phyloP scores from a whole-genome alignment of 1,284 basidiomycete species.

The Cryptococcus hybrid region DNA sequence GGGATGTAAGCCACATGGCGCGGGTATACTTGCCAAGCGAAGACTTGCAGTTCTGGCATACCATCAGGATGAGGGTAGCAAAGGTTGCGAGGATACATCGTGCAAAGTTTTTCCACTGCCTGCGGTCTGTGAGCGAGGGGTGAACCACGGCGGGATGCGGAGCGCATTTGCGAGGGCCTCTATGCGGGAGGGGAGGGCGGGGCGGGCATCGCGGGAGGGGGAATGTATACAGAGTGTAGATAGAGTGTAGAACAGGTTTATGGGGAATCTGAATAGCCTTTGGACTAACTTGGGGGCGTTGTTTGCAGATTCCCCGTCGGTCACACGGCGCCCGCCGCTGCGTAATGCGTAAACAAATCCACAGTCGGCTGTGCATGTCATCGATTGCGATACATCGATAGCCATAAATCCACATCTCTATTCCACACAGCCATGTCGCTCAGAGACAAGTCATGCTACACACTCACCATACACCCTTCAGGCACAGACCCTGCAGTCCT shows the following conservation, averaged over 20 bases:
- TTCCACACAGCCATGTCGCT: constrained; percentile 27
- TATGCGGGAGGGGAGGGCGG: background rate
- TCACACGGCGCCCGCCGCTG: background rate
- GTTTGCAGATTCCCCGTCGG: no score
- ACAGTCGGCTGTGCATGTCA: no score
- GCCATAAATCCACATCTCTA: background rate
- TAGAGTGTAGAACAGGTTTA: background rate
- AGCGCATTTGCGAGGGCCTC: constrained; percentile 9
- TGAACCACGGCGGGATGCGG: constrained; percentile 31
- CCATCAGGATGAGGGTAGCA: constrained; percentile 32
- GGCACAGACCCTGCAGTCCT: constrained; percentile 19
- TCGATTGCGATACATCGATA: background rate
- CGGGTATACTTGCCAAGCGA: background rate
- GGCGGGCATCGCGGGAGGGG: background rate
- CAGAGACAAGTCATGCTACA: constrained; percentile 38
- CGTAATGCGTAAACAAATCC: no score
- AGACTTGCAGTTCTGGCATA: constrained; percentile 27
- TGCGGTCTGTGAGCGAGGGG: constrained; percentile 13
- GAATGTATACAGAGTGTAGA: background rate
- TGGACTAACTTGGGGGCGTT: no score
- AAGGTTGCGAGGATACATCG: constrained; percentile 39
- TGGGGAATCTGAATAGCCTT: background rate
- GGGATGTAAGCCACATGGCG: background rate
- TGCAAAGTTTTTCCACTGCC: constrained; percentile 46
- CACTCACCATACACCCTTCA: constrained; percentile 26